Evolutionary conservation across 768 basidiomycete species (phyloP), one percentile per base, ranked within the genome.

Genomic region (Boletus rubescentipes): DNA sequence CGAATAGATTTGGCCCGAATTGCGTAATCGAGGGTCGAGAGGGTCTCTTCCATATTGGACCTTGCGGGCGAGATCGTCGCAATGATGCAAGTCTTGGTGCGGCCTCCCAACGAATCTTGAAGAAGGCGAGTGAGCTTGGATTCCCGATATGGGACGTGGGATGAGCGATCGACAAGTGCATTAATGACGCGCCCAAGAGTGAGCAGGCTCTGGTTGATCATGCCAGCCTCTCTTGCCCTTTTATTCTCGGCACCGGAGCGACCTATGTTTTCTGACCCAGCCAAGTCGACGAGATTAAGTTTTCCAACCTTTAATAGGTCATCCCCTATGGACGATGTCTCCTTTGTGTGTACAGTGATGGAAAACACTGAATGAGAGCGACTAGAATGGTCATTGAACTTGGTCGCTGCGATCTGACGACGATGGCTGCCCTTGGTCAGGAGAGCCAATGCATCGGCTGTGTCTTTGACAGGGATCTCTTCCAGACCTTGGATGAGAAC

Each of bases 151-250:
- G 97, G 97, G 41, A 98, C 88, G 67, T 98, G 97, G 30, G 85
- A 79, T 0, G 91, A 86, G 61, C 84, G 88, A 62, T 98, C 95
- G 49, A 98, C 97, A 40, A 99, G 80, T 10, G 91, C 91, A 58
- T 95, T 97, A 62, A 99, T 98, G 35, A 98, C 97, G 31, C 97
- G 78, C 0, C 97, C 97, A 14, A 99, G 84, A n/a, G 97, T 98
- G 2, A 99, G 77, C 45, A 99, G 76, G 65, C 92, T 95, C 72
- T 97, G 93, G 65, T 98, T 99, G 70, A 99, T 98, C 90, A 95
- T 97, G 11, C 97, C 97, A 2, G 97, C 97, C 67, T 99, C 97
- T 59, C 93, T 80, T 12, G 97, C 97, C 53, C 95, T 77, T 68
- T 91, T 93, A 64, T 97, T 91, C 68, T 94, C 93, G 3, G 97